Base-by-base conservation (phyloP, 2,329 filamentous ascomycete genomes). In the Ophiocordyceps polyrhachis-furcata region DNA sequence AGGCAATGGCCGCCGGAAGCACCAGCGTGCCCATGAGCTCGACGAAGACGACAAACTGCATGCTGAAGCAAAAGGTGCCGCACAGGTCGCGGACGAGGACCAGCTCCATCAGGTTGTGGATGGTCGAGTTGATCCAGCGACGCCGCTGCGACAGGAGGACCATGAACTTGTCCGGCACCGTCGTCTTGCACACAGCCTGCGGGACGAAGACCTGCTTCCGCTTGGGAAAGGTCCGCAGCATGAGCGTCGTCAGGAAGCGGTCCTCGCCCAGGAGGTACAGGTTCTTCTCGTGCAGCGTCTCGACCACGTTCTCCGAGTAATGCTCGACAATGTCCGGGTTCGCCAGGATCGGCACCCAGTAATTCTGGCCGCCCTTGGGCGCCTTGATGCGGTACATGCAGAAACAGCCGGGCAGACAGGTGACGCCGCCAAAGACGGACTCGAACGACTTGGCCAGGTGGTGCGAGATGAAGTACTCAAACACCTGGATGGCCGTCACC, bases 351-450 rank as follows among this genome's bases (percentile, higher is more conserved):
- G 91, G 91, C 21, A 98, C 91, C 91, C 91, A 98, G 67, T 96
- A 98, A 69, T 98, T 96, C 61, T 96, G 87, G 23, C 83, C 89
- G 51, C 91, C 91, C 68, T 98, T 98, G 48, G 91, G 93, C 28
- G 91, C 84, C 67, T 98, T 98, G 75, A 98, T 96, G 57, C 91
- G 84, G 69, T 98, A 98, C 93, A 98, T 98, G 73, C 87, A 95
- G 79, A 98, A 98, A 71, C 91, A 98, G 51, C 91, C 91, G 15
- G 91, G 91, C 53, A 98, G 71, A 72, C 91, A 98, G 51, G 91
- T 98, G 49, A 98, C 91, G 82, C 91, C 91, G 65, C 91, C 91
- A 63, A 98, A 98, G 52, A 95, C 83, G 1, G 88, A 95, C 63
- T 98, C 91, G 65, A 98, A 98, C 4, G 89, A 87, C 66, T 98